These are phyloP conservation scores for Euphorbia lathyris DNA, from an alignment of 345 rosid species.

Conservation along the genomic window DNA sequence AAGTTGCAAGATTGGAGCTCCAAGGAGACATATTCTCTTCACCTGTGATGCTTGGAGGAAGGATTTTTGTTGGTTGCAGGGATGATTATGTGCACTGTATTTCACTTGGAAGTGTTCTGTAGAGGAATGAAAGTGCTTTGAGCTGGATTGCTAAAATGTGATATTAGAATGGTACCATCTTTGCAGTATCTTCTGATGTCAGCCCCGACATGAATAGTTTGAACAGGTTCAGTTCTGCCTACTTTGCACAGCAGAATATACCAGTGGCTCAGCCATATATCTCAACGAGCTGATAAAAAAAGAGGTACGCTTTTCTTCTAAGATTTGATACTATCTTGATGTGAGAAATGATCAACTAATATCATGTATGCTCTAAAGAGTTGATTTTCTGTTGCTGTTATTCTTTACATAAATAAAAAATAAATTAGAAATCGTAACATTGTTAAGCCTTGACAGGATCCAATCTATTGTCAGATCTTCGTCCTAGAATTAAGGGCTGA, in stretches of 20 bases:
- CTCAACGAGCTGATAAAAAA: not conserved
- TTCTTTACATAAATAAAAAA: no score
- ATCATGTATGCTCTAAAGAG: no score
- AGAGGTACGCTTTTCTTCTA: not conserved
- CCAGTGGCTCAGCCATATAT: not conserved
- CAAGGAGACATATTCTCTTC: slow-evolving; percentile 82
- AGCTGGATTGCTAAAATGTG: not conserved
- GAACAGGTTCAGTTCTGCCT: not conserved
- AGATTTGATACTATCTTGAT: not conserved
- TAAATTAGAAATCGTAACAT: not conserved
- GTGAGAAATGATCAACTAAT: no score
- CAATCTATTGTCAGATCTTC: not conserved
- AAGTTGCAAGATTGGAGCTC: slow-evolving; percentile 51
- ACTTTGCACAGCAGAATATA: not conserved
- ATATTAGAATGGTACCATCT: not conserved
- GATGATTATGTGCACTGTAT: slow-evolving; percentile 77
- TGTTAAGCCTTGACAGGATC: not conserved
- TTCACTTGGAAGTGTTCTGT: not conserved
- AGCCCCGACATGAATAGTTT: not conserved
- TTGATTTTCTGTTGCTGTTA: no score
- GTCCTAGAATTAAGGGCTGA: not conserved
- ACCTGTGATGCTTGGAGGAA: slow-evolving; percentile 88
- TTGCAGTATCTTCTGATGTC: not conserved
- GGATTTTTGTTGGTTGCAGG: slow-evolving; percentile 84
- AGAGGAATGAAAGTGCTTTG: slow-evolving; percentile 4